Base-by-base conservation (phyloP, 2,329 filamentous ascomycete genomes). In the Colletotrichum acutatum region DNA sequence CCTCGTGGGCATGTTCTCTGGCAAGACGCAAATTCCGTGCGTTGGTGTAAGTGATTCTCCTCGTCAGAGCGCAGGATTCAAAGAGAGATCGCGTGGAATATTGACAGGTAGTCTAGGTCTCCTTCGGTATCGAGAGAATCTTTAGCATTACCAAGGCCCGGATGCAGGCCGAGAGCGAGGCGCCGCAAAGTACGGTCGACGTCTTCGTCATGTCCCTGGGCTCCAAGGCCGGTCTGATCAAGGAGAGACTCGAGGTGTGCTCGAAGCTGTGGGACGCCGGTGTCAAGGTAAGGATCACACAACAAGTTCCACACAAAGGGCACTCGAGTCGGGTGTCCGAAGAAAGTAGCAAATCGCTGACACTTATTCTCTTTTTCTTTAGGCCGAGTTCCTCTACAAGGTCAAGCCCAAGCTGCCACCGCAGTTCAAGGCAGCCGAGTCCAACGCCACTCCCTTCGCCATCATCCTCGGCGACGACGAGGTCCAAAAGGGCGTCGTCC, bases 201-300 rank as follows among this genome's bases (percentile, higher is more conserved):
- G 95, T 95, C 58, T 98, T 91, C 83, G 93, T 98, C 79, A 98
- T 98, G 95, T 95, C 95, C 0, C 95, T 98, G 79, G 95, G 95
- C 66, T 93, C 94, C 66, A 96, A 95, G 83, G 93, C 89, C 19
- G 95, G 94, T 58, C 86, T 97, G 75, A 84, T 98, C 67, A 91
- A 91, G 76, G 93, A 98, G 86, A 93, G 96, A 76, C 95, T 98
- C 91, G 86, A 91, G 30, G 89, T 98, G 49, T 92, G 92, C 72
- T 89, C 91, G 76, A 87, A 87, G 76, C 86, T 98, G 62, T 97
- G 96, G 95, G 91, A 95, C 77, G 94, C 93, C 8, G 95, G 94
- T 24, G 92, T 98, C 84, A 97, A 95, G 86, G 90, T 91, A 82
- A 77, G 82, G 77, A 11, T 11, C 28, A 16, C 11, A 42, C 6